These are phyloP conservation scores for Skeletonema potamos DNA, from an alignment of 108 stramenopile genomes.

Conservation along the genomic window DNA sequence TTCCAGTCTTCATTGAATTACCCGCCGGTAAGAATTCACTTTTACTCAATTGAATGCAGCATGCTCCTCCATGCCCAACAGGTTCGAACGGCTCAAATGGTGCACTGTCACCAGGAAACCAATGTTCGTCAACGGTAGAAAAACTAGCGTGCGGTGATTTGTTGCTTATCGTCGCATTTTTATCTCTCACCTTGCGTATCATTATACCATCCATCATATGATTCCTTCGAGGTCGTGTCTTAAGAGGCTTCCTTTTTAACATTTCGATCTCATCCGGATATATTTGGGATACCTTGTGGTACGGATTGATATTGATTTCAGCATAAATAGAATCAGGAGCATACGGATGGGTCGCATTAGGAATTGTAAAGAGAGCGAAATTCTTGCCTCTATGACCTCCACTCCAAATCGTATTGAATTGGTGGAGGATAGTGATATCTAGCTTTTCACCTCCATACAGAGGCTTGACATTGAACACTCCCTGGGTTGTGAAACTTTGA, in stretches of 20 bases:
- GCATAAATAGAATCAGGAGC: constrained; percentile 21
- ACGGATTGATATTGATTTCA: constrained; percentile 28
- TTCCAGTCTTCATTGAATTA: background rate
- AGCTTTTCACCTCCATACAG: constrained; percentile 24
- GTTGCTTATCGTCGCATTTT: constrained; percentile 17
- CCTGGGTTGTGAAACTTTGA: background rate
- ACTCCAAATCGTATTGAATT: constrained; percentile 37
- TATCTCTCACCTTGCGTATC: constrained; percentile 22
- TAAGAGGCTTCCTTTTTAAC: constrained; percentile 12
- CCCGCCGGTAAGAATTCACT: constrained; percentile 9
- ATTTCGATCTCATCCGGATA: constrained; percentile 17
- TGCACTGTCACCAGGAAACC: constrained; percentile 22
- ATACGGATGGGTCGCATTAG: constrained; percentile 28
- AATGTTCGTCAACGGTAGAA: constrained; percentile 21
- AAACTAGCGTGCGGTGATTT: constrained; percentile 17
- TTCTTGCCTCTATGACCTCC: constrained; percentile 29
- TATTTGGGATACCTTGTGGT: constrained; percentile 21
- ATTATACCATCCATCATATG: constrained; percentile 20
- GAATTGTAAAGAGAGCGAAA: constrained; percentile 27
- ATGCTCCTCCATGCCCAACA: constrained; percentile 32
- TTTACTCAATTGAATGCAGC: constrained; percentile 24
- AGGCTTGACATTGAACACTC: constrained; percentile 10
- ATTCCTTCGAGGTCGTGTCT: constrained; percentile 9
- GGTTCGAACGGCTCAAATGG: constrained; percentile 23
- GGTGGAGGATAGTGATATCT: background rate